phyloP scores from a whole-genome alignment of 768 basidiomycete species.

The Dacryopinax spathularia region DNA sequence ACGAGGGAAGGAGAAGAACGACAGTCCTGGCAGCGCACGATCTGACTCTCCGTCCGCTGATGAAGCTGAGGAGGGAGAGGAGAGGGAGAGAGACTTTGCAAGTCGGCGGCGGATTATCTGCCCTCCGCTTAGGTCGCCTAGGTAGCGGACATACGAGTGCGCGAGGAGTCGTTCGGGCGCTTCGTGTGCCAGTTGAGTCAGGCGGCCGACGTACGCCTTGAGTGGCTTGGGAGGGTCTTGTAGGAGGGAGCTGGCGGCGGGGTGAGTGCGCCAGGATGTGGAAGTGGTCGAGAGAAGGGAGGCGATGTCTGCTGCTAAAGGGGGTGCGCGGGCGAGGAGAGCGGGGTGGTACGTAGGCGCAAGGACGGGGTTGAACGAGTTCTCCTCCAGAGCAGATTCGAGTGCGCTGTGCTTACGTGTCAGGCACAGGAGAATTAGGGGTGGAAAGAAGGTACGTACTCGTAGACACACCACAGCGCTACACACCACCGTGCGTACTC shows the following conservation, averaged over 20 bases:
- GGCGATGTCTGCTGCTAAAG: constrained; percentile 53
- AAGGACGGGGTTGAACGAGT: constrained; percentile 47
- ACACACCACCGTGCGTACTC: constrained; percentile 61
- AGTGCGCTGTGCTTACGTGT: constrained; percentile 15
- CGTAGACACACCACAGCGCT: constrained; percentile 67
- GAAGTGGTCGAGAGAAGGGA: constrained; percentile 41
- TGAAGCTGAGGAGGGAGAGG: constrained; percentile 20
- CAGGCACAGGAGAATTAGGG: background rate
- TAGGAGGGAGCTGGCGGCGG: constrained; percentile 31
- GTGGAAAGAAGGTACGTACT: constrained; percentile 32
- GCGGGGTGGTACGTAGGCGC: constrained; percentile 58
- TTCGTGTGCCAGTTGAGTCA: constrained; percentile 35
- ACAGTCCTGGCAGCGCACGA: constrained; percentile 26
- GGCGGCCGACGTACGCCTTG: constrained; percentile 37
- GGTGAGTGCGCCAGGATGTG: constrained; percentile 43
- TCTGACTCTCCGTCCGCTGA: constrained; percentile 24
- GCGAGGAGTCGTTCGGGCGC: constrained; percentile 44
- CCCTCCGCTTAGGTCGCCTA: constrained; percentile 68
- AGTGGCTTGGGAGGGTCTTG: constrained; percentile 31
- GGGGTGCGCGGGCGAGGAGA: constrained; percentile 45
- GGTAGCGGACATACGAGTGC: constrained; percentile 70
- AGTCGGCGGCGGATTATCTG: constrained; percentile 51
- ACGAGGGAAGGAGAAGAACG: constrained; percentile 57
- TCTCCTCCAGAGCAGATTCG: constrained; percentile 23
- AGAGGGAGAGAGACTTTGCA: constrained; percentile 52